phyloP scores from a whole-genome alignment of 331 rosid species.

The Cydonia oblonga region DNA sequence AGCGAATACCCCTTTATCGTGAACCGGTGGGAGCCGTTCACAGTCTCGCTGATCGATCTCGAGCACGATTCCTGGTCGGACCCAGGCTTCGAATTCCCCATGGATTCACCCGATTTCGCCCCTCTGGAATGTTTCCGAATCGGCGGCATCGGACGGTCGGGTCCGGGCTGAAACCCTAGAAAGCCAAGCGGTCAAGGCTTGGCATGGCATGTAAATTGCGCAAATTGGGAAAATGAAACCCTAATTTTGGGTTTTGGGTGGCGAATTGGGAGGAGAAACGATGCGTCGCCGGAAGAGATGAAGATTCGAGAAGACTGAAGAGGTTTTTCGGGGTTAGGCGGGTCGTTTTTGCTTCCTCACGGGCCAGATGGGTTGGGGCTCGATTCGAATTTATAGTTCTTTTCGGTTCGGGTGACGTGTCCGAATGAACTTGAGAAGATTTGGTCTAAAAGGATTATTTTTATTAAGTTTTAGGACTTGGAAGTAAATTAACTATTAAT shows the following conservation, averaged over 20 bases:
- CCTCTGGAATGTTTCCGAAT: not conserved
- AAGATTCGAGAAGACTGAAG: not conserved
- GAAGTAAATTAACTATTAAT: not conserved
- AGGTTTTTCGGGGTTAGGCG: not conserved
- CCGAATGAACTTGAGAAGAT: not conserved
- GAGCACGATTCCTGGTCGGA: constrained; percentile 40
- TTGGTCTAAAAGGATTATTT: too few species aligned
- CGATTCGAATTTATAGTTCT: not conserved
- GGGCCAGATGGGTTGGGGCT: not conserved
- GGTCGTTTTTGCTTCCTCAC: not conserved
- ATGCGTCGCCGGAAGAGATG: not conserved
- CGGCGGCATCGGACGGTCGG: constrained; percentile 10
- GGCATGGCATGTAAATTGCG: not conserved
- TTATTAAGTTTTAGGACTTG: too few species aligned
- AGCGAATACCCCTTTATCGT: constrained; percentile 60
- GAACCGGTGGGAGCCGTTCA: constrained; percentile 62
- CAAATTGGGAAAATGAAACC: not conserved
- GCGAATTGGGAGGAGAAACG: not conserved
- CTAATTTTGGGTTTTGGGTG: not conserved
- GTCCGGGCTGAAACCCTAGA: constrained; percentile 3
- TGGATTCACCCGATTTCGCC: constrained; percentile 26
- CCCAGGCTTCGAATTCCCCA: constrained; percentile 32
- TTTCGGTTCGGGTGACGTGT: not conserved
- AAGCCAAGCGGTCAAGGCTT: not conserved
- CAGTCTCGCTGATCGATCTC: constrained; percentile 55